Evolutionary conservation across 768 basidiomycete genomes (phyloP).

Genomic region (Amanita polypyramis): DNA sequence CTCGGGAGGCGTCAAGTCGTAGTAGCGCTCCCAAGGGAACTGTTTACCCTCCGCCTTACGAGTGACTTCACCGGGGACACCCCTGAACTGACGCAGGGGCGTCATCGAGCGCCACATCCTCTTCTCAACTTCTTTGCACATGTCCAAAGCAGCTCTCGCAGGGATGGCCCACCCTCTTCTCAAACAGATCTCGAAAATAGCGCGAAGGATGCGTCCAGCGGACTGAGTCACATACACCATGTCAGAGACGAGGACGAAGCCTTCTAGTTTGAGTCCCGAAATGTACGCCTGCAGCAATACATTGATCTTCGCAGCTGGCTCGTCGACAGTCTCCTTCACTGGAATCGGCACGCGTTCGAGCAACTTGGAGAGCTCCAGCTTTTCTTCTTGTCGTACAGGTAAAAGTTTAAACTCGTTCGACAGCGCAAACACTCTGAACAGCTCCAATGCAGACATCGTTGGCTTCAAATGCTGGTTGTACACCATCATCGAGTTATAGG

Average conservation of each 20-base stretch:
- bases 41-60: constrained; percentile 94
- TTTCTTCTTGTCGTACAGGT: constrained; percentile 82
- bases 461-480: constrained; percentile 92
- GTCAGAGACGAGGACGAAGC: constrained; percentile 80
- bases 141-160: constrained; percentile 79
- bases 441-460: constrained; percentile 79
- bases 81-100: constrained; percentile 91
- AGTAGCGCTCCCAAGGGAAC: constrained; percentile 98
- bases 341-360: constrained; percentile 95
- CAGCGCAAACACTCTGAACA: constrained; percentile 92
- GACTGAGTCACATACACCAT: constrained; percentile 98
- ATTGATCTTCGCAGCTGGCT: constrained; percentile 95
- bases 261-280: constrained; percentile 88
- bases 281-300: constrained; percentile 93
- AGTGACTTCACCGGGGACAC: constrained; percentile 76
- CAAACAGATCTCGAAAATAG: constrained; percentile 95
- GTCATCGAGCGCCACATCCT: constrained; percentile 98
- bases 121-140: constrained; percentile 95
- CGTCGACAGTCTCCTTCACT: constrained; percentile 93
- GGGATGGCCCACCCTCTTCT: constrained; percentile 98
- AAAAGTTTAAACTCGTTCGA: constrained; percentile 93
- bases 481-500: constrained; percentile 90
- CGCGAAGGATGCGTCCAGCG: constrained; percentile 91
- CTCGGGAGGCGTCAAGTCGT: constrained; percentile 84
- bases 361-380: constrained; percentile 81